Conservation (phyloP, 2,329 filamentous ascomycete genomes). For the Penicillium sp. region DNA sequence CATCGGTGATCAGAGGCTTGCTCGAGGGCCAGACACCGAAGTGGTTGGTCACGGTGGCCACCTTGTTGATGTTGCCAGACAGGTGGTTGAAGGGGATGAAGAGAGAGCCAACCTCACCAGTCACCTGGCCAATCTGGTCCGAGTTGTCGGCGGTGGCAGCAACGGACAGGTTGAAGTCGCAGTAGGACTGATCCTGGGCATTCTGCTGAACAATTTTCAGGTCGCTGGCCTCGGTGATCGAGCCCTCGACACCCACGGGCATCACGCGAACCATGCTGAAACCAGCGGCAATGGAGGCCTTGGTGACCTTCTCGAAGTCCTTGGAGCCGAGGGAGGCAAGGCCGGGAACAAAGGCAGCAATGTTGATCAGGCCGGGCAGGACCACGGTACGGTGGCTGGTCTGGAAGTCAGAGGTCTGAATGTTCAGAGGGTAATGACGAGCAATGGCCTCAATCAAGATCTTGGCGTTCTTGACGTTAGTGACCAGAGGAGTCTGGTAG, state of each 20-base stretch:
- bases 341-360: constrained; percentile 78
- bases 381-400: constrained; percentile 79
- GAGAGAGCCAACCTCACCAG: constrained; percentile 74
- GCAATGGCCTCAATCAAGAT: constrained; percentile 93
- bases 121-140: constrained; percentile 72
- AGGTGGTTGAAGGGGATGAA: constrained; percentile 83
- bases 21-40: constrained; percentile 76
- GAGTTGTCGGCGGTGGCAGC: constrained; percentile 73
- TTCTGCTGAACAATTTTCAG: constrained; percentile 73
- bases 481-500: constrained; percentile 94
- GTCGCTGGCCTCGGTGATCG: constrained; percentile 72
- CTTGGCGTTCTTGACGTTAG: constrained; percentile 99
- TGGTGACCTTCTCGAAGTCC: constrained; percentile 71
- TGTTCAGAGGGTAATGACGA: constrained; percentile 81
- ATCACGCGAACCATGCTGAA: constrained; percentile 82
- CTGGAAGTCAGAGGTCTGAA: constrained; percentile 85
- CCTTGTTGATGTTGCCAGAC: constrained; percentile 81
- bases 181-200: constrained; percentile 67
- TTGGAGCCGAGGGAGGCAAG: constrained; percentile 66
- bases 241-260: constrained; percentile 72
- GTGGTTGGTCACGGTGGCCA: constrained; percentile 76
- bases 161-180: constrained; percentile 81
- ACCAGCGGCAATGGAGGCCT: constrained; percentile 72
- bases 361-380: constrained; percentile 75
- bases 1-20: constrained; percentile 81